Percentiles rank a stretch among this genome's conserved stretches.
These are phyloP conservation scores for Endocalyx cinctus DNA, from an alignment of 2,329 filamentous ascomycete genomes.

Conservation along the genomic window DNA sequence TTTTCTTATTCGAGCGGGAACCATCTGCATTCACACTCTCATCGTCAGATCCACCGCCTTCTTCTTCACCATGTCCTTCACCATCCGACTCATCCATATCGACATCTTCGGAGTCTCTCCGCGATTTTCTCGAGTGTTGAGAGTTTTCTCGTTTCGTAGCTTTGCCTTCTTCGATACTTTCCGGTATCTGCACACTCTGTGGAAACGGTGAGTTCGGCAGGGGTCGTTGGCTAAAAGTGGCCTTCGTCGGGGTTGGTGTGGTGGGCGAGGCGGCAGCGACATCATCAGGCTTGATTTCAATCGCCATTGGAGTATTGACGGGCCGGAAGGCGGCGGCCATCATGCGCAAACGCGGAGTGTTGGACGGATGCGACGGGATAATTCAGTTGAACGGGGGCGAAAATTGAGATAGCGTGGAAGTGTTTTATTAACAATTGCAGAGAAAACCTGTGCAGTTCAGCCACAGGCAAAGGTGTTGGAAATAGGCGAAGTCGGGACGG, in stretches of 20 bases:
- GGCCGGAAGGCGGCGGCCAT: conserved; percentile 48
- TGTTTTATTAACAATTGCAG: too few relatives aligned
- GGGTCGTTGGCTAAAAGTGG: conserved; percentile 51
- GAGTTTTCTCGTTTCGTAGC: conserved; percentile 51
- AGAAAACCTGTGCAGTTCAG: too few relatives aligned
- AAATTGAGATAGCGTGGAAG: too few relatives aligned
- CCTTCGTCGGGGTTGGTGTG: conserved; percentile 58
- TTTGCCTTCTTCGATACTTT: conserved; percentile 39
- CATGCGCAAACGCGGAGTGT: conserved; percentile 2
- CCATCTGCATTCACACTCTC: conserved; percentile 61
- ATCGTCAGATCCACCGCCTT: conserved; percentile 57
- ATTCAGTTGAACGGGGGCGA: too few relatives aligned
- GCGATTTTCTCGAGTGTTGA: conserved; percentile 56
- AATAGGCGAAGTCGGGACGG: too few relatives aligned
- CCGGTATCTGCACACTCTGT: conserved; percentile 43
- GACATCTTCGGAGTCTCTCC: conserved; percentile 59
- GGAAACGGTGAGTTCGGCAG: conserved; percentile 50
- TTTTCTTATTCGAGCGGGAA: conserved; percentile 80
- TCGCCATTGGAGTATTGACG: conserved; percentile 38
- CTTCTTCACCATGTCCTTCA: conserved; percentile 47
- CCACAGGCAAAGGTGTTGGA: too few relatives aligned
- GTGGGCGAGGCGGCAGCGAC: conserved; percentile 22
- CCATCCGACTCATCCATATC: conserved; percentile 74
- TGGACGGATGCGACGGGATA: too few relatives aligned
- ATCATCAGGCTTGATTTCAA: conserved; percentile 24